phyloP scores from a whole-genome alignment of 108 stramenopile genomes.

The Mediolabrus comicus region DNA sequence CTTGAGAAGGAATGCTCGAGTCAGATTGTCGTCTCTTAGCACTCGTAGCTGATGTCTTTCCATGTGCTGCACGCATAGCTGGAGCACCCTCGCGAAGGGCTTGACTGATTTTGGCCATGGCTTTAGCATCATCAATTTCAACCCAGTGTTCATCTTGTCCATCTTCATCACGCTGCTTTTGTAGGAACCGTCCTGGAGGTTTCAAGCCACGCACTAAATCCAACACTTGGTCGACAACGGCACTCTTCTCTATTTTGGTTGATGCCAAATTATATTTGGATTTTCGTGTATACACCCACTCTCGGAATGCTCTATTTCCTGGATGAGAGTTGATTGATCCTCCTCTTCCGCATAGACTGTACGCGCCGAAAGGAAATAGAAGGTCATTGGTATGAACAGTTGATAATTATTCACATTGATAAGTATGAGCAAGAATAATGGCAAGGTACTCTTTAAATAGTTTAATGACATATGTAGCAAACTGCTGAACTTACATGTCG shows the following conservation, averaged over 20 bases:
- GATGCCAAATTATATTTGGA: slow-evolving; percentile 70
- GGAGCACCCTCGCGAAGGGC: slow-evolving; percentile 87
- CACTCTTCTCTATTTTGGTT: slow-evolving; percentile 69
- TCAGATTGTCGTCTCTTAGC: background rate
- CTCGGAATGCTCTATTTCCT: slow-evolving; percentile 73
- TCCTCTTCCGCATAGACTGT: slow-evolving; percentile 69
- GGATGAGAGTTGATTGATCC: slow-evolving; percentile 79
- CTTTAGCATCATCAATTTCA: slow-evolving; percentile 65
- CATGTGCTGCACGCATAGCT: slow-evolving; percentile 56
- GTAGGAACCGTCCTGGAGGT: slow-evolving; percentile 80
- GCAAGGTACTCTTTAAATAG: too few species aligned
- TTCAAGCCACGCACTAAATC: slow-evolving; percentile 38
- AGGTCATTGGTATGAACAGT: background rate
- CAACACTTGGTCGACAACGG: slow-evolving; percentile 64
- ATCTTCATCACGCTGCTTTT: slow-evolving; percentile 25
- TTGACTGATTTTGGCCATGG: slow-evolving; percentile 81
- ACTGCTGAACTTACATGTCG: slow-evolving; percentile 26
- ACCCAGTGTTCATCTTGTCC: slow-evolving; percentile 55
- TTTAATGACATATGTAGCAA: too few species aligned
- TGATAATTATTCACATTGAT: background rate
- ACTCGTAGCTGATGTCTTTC: too few species aligned
- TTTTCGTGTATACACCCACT: slow-evolving; percentile 70
- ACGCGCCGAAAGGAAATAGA: background rate
- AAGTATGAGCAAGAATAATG: background rate
- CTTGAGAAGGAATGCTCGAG: background rate